phyloP scores from a whole-genome alignment of 306 rosid species.

The Medicago truncatula region MtrunA17r5.0-ANR NC_053044.1:44366001-44366500 shows the following conservation, averaged over 20 bases:
- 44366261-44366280: not conserved
- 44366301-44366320: not conserved
- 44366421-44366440: conserved; percentile 8
- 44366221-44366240: not conserved
- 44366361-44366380: not conserved
- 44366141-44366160: too few relatives aligned
- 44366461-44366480: not conserved
- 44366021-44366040: too few relatives aligned
- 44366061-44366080: too few relatives aligned
- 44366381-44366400: not conserved
- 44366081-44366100: too few relatives aligned
- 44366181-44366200: too few relatives aligned
- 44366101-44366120: too few relatives aligned
- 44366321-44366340: conserved; percentile 17
- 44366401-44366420: not conserved
- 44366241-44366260: too few relatives aligned
- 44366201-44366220: not conserved
- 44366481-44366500: not conserved
- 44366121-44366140: too few relatives aligned
- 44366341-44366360: not conserved
- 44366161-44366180: too few relatives aligned
- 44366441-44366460: not conserved
- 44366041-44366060: too few relatives aligned
- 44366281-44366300: not conserved
- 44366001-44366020: too few relatives aligned